Base-by-base conservation (phyloP, 2,329 filamentous ascomycete species). In the Orbilia ellipsospora region DNA sequence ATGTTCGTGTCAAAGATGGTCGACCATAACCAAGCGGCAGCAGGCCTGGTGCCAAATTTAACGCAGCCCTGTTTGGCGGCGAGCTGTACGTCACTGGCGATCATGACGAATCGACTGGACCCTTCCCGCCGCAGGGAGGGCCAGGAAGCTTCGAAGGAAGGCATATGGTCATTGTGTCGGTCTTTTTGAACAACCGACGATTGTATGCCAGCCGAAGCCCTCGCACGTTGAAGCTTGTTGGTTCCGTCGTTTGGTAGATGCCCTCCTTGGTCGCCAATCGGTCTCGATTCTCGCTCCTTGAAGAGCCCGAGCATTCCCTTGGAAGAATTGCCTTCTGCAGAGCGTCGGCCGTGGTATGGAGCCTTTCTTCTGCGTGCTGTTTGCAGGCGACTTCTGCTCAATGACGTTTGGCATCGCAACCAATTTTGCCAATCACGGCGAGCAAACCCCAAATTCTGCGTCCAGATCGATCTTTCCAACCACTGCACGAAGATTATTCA, bases 321-420 rank as follows among this genome's bases (percentile, higher is more conserved):
- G 60, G 36, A 52, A 59, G 40, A 42, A 61, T 55, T 31, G 48
- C 31, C 16, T 51, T 7, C 23, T 65, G 28, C 42, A 44, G 40
- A 44, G 26, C 40, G 31, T 68, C 23, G 18, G 44, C 51, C 59
- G 70, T 60, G 62, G 66, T 63, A 70, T 69, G 66, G 66, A 51
- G 31, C 23, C 40, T 69, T 61, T 51, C 23, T 52, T 73, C 31
- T 45, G 26, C 50, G 55, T 56, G 70, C 72, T 75, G 72, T 75
- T 75, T 75, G 65, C 72, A 65, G 72, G 72, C 72, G 64, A 50
- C 28, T 51, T 45, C 44, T 62, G 59, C 64, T 65, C 52, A 52
- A 75, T 75, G 72, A 75, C 72, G 72, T 75, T 69, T 59, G 64
- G 42, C 72, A 69, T 75, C 64, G n/a, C 64, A 69, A 44, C 45